Evolutionary conservation across 2,329 filamentous ascomycete genomes (phyloP).

Genomic region (Neobulgaria alba): DNA sequence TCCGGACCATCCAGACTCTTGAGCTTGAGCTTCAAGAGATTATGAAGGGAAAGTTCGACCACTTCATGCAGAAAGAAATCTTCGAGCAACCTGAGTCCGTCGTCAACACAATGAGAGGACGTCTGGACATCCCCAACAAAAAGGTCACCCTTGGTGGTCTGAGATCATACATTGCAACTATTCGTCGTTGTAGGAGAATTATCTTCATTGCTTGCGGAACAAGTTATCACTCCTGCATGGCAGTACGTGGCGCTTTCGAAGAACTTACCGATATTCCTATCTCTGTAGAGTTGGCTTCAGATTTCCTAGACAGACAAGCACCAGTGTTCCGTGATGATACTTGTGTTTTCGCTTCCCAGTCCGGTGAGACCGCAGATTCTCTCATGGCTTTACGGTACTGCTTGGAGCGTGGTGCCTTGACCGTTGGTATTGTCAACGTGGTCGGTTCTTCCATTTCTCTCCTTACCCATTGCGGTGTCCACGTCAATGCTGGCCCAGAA

Average conservation of each 20-base stretch:
- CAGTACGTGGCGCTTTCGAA: conserved; percentile 94
- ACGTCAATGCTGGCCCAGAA: conserved; percentile 97
- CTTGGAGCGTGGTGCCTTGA: conserved; percentile 91
- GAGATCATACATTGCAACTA: conserved; percentile 91
- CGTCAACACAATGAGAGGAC: conserved; percentile 99
- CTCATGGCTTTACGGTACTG: conserved; percentile 96
- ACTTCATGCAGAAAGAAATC: conserved; percentile 99
- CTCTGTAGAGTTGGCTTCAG: conserved; percentile 89
- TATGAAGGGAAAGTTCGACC: conserved; percentile 99
- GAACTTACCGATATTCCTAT: conserved; percentile 98
- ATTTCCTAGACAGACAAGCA: conserved; percentile 93
- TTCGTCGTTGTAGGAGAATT: conserved; percentile 90
- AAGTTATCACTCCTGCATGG: conserved; percentile 99
- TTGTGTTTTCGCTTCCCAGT: conserved; percentile 97
- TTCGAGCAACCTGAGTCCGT: conserved; percentile 99
- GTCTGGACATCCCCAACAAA: conserved; percentile 88
- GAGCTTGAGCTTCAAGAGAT: conserved; percentile 99
- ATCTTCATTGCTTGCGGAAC: conserved; percentile 99
- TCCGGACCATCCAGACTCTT: conserved; percentile 95
- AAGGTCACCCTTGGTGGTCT: conserved; percentile 92
- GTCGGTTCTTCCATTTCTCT: conserved; percentile 98
- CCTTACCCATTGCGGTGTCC: conserved; percentile 98
- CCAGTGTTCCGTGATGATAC: conserved; percentile 99
- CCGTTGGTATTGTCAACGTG: conserved; percentile 96
- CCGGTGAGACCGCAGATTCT: conserved; percentile 95